Evolutionary conservation across 257 asterid species (phyloP), one percentile per base, ranked within the genome.

Genomic region (Gynochthodes officinalis): DNA sequence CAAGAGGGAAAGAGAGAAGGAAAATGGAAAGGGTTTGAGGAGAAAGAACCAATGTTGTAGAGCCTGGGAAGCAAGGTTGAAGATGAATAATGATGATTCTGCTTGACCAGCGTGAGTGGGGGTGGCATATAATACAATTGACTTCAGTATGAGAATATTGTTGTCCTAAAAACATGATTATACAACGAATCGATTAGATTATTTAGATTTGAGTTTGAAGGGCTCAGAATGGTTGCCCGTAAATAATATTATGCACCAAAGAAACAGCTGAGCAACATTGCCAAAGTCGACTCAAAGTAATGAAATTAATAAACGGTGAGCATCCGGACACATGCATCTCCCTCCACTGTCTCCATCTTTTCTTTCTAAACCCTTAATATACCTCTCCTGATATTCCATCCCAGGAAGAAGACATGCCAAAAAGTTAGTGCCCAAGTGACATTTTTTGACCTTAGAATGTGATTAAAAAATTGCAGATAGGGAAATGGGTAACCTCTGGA

Each of bases 401-500:
- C 46, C 42, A 7, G 46, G 46, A 8, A 21, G 59, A 28, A 27
- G 15, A 61, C 48, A 42, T 42, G 35, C 66, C 69, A 48, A 32
- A 48, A 32, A 44, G 60, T 60, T 60, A 60, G 49, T 43, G 68
- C 53, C 30, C 14, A 40, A 58, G 18, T 35, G 9, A 25, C 59
- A 16, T 32, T n/a, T 58, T n/a, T 60, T 72, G 76, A 60, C 76
- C 68, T 44, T 5, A 32, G 23, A 59, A 59, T 4, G 30, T 28
- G 3, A 53, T 54, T 61, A 32, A 21, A 50, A 9, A 1, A 30
- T 3, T 25, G 0, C 48, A 50, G 5, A 44, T 5, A 46, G 7
- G 46, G 4, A 46, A 13, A 5, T 14, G 35, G 14, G 30, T 21
- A 16, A 16, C n/a, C 48, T 67, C 48, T 69, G 14, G 48, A 60